Evolutionary conservation across 306 rosid genomes (phyloP).

Genomic region (Hippophae tibetana): DNA sequence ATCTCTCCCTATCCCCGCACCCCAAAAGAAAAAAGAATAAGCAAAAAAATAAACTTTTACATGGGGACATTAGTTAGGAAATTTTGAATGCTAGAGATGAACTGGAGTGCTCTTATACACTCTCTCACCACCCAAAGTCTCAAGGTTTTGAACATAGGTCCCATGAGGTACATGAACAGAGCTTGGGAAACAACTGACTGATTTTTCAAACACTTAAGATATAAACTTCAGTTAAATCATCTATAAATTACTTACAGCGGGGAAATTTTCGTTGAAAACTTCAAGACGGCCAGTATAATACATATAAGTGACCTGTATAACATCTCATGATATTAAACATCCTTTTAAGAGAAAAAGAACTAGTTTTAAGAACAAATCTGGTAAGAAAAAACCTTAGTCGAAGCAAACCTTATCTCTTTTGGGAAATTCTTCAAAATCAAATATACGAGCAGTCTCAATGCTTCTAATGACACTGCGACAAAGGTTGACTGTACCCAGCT

Average conservation of each 20-base stretch:
- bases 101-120: neutral
- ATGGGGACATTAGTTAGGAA: neutral
- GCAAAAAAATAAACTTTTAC: too few relatives aligned
- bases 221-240: slow-evolving; percentile 11
- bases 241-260: slow-evolving; percentile 56
- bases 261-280: slow-evolving; percentile 92
- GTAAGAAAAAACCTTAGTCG: neutral
- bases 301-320: slow-evolving; percentile 86
- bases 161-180: neutral
- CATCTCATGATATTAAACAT: slow-evolving; percentile 20
- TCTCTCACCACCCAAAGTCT: neutral
- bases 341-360: neutral
- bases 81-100: neutral
- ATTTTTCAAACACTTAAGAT: neutral
- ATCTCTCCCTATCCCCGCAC: neutral
- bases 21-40: too few relatives aligned
- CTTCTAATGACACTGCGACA: slow-evolving; percentile 97
- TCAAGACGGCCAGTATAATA: slow-evolving; percentile 98
- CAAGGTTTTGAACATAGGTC: neutral
- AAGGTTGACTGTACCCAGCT: slow-evolving; percentile 96
- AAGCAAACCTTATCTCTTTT: slow-evolving; percentile 82
- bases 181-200: neutral
- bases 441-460: slow-evolving; percentile 90
- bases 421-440: slow-evolving; percentile 97
- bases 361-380: neutral